These are phyloP conservation scores for Penicillium sp. DNA, from an alignment of 2,329 filamentous ascomycete genomes.

Conservation along the genomic window DNA sequence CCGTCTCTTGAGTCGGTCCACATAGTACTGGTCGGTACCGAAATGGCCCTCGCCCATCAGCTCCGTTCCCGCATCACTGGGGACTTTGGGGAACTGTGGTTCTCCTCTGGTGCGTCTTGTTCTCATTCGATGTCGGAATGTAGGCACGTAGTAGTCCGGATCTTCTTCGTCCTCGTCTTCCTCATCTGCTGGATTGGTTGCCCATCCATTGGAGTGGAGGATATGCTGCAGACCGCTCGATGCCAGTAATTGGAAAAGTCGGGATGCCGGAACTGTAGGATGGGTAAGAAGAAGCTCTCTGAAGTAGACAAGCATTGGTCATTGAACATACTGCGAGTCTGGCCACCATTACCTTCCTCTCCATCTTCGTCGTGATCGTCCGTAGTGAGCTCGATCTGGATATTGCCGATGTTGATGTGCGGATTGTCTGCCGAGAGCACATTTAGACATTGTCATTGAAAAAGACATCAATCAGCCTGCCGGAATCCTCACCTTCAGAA, in stretches of 20 bases:
- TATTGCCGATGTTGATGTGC: slow-evolving; percentile 39
- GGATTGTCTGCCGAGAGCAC: slow-evolving; percentile 26
- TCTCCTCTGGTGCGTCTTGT: slow-evolving; percentile 42
- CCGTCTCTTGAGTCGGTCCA: slow-evolving; percentile 53
- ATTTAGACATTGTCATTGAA: neutral
- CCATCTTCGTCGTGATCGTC: slow-evolving; percentile 40
- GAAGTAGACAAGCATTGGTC: no score
- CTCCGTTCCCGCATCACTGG: slow-evolving; percentile 70
- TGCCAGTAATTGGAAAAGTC: slow-evolving; percentile 56
- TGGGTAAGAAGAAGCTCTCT: slow-evolving; percentile 1
- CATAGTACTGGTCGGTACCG: slow-evolving; percentile 63
- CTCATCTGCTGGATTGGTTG: slow-evolving; percentile 2
- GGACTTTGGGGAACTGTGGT: slow-evolving; percentile 74
- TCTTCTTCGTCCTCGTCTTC: slow-evolving; percentile 34
- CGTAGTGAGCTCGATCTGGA: slow-evolving; percentile 34
- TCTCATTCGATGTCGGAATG: slow-evolving; percentile 47
- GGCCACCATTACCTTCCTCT: slow-evolving; percentile 29
- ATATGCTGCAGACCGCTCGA: slow-evolving; percentile 54
- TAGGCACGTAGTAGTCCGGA: slow-evolving; percentile 14
- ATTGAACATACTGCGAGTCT: slow-evolving; percentile 23
- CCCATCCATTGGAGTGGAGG: slow-evolving; percentile 40
- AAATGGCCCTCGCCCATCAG: slow-evolving; percentile 83
- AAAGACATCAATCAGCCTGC: neutral
- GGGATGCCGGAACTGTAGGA: slow-evolving; percentile 34
- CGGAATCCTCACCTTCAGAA: slow-evolving; percentile 5